These are phyloP conservation scores for Sporothrix brasiliensis DNA, from an alignment of 2,329 filamentous ascomycete species.

Conservation along the genomic window DNA sequence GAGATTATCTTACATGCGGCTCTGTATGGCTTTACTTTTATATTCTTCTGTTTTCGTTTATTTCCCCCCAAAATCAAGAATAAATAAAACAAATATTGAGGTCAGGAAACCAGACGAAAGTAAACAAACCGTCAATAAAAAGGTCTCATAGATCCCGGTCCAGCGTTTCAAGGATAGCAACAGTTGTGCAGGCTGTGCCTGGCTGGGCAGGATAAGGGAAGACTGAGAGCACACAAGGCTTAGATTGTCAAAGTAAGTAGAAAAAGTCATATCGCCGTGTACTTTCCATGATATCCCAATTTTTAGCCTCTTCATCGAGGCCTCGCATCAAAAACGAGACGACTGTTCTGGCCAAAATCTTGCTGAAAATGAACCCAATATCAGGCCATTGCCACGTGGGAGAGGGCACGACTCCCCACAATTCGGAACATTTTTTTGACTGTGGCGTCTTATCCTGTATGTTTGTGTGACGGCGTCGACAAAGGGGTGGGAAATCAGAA, in stretches of 20 bases:
- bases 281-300: background rate
- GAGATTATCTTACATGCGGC: too few relatives aligned
- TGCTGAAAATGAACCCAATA: background rate
- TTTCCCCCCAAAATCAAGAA: too few relatives aligned
- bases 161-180: background rate
- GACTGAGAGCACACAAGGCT: background rate
- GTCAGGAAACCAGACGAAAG: too few relatives aligned
- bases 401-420: background rate
- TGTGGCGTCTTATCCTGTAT: background rate
- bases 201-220: background rate
- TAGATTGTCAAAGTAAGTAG: conserved; percentile 15
- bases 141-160: background rate
- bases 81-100: too few relatives aligned
- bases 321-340: conserved; percentile 5
- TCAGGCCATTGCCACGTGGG: conserved; percentile 8
- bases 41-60: too few relatives aligned
- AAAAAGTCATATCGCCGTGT: background rate
- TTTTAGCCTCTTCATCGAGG: background rate
- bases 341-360: background rate
- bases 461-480: conserved; percentile 1
- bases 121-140: too few relatives aligned
- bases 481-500: background rate
- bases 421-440: background rate
- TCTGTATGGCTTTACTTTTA: too few relatives aligned
- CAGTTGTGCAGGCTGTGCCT: background rate